Evolutionary conservation across 2,329 filamentous ascomycete genomes (phyloP).

Genomic region (Purpureocillium lavendulum): DNA sequence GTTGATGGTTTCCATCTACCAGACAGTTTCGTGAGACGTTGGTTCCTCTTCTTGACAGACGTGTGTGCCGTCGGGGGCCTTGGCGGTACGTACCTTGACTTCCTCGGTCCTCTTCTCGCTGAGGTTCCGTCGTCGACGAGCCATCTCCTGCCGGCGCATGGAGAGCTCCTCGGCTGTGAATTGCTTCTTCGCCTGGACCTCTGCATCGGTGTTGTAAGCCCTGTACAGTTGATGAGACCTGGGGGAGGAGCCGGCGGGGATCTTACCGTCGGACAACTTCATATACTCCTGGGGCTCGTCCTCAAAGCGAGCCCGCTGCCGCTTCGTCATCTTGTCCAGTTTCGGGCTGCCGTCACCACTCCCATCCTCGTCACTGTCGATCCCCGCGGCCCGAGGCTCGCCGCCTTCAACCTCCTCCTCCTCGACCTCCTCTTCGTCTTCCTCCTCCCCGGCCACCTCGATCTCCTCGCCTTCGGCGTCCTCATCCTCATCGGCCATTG

Average conservation of each 20-base stretch:
- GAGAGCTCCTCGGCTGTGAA: slow-evolving; percentile 55
- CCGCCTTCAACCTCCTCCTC: slow-evolving; percentile 31
- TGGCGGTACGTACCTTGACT: slow-evolving; percentile 41
- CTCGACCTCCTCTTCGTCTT: slow-evolving; percentile 26
- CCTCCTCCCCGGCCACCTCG: slow-evolving; percentile 28
- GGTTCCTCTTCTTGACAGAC: not conserved
- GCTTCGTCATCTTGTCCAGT: slow-evolving; percentile 51
- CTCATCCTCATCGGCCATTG: slow-evolving; percentile 34
- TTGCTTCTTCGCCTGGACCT: slow-evolving; percentile 55
- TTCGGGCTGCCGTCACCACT: slow-evolving; percentile 44
- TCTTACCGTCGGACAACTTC: slow-evolving; percentile 52
- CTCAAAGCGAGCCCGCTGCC: slow-evolving; percentile 51
- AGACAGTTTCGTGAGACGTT: not conserved
- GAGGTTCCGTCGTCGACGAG: slow-evolving; percentile 51
- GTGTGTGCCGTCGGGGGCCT: not conserved
- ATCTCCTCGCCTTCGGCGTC: slow-evolving; percentile 40
- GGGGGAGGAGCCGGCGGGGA: too few relatives aligned
- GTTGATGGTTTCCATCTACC: slow-evolving; percentile 82
- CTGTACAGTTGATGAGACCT: slow-evolving; percentile 4
- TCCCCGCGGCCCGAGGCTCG: slow-evolving; percentile 24
- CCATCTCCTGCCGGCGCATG: slow-evolving; percentile 56
- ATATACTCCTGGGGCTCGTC: slow-evolving; percentile 46
- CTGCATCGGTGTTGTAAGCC: slow-evolving; percentile 22
- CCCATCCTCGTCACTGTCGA: slow-evolving; percentile 34
- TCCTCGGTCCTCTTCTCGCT: slow-evolving; percentile 58